These are phyloP conservation scores for Boletus semigastroideus DNA, from an alignment of 1,284 basidiomycete genomes.

Conservation along the genomic window DNA sequence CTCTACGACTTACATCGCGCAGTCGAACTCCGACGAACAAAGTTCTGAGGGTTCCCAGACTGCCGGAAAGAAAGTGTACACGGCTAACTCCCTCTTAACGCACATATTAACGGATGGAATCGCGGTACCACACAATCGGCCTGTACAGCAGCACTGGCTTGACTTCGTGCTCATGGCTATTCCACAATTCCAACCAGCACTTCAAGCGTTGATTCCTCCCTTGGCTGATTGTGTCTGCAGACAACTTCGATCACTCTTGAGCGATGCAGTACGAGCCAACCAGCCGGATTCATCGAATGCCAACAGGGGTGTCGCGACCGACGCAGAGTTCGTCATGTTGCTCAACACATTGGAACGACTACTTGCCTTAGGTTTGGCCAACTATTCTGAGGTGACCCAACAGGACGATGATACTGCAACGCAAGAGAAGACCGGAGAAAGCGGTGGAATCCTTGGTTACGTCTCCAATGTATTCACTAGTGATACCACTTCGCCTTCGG, in stretches of 20 bases:
- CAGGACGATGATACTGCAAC: constrained; percentile 56
- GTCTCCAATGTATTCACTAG: constrained; percentile 79
- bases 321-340: constrained; percentile 83
- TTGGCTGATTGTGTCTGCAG: constrained; percentile 81
- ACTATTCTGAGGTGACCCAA: constrained; percentile 46
- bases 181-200: constrained; percentile 74
- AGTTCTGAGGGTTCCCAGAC: constrained; percentile 28
- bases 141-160: constrained; percentile 91
- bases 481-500: constrained; percentile 47
- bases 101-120: constrained; percentile 84
- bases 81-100: constrained; percentile 69
- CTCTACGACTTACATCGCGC: constrained; percentile 36
- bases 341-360: constrained; percentile 83
- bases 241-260: constrained; percentile 63
- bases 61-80: constrained; percentile 36
- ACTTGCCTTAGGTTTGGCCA: constrained; percentile 63
- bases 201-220: constrained; percentile 70
- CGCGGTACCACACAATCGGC: constrained; percentile 63
- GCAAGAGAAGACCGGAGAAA: constrained; percentile 57
- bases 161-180: constrained; percentile 94
- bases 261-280: constrained; percentile 52
- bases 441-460: constrained; percentile 72
- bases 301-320: constrained; percentile 54
- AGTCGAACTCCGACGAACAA: constrained; percentile 30
- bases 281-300: constrained; percentile 42